A percentile compares a stretch with the other conserved stretches of the same genome.
Conservation (phyloP, 2,329 filamentous ascomycete species). For the Arthroderma sp. region DNA sequence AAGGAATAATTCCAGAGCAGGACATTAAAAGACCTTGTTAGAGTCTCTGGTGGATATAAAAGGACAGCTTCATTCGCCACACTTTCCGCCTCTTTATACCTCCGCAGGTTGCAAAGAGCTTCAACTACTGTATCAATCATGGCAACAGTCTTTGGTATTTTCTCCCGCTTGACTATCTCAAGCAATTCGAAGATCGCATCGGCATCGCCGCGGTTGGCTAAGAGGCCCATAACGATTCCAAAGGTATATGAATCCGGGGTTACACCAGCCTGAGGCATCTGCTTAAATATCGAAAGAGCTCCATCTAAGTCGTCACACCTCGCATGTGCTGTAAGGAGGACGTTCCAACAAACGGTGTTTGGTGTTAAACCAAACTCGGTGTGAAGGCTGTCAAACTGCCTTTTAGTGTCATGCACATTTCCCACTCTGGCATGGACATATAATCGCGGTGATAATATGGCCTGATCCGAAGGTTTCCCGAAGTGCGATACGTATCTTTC, state of each 20-base stretch:
- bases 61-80: slow-evolving; percentile 46
- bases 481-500: slow-evolving; percentile 27
- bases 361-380: slow-evolving; percentile 44
- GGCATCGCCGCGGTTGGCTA: slow-evolving; percentile 58
- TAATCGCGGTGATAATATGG: slow-evolving; percentile 44
- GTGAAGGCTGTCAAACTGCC: slow-evolving; percentile 50
- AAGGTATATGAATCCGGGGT: slow-evolving; percentile 53
- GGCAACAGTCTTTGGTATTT: slow-evolving; percentile 39
- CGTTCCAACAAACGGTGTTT: slow-evolving; percentile 57
- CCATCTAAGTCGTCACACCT: slow-evolving; percentile 54
- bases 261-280: slow-evolving; percentile 38
- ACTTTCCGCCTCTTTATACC: slow-evolving; percentile 42
- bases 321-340: slow-evolving; percentile 57
- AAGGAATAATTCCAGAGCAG: slow-evolving; percentile 58
- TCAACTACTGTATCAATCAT: slow-evolving; percentile 55
- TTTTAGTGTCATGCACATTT: slow-evolving; percentile 46
- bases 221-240: slow-evolving; percentile 59
- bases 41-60: slow-evolving; percentile 37
- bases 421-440: slow-evolving; percentile 58
- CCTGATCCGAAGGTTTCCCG: slow-evolving; percentile 20
- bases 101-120: slow-evolving; percentile 49
- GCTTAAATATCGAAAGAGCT: slow-evolving; percentile 50
- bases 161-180: slow-evolving; percentile 43
- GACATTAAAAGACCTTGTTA: slow-evolving; percentile 63
- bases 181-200: slow-evolving; percentile 54